Evolutionary conservation across 306 rosid genomes (phyloP).

Genomic region (Begonia masoniana): DNA sequence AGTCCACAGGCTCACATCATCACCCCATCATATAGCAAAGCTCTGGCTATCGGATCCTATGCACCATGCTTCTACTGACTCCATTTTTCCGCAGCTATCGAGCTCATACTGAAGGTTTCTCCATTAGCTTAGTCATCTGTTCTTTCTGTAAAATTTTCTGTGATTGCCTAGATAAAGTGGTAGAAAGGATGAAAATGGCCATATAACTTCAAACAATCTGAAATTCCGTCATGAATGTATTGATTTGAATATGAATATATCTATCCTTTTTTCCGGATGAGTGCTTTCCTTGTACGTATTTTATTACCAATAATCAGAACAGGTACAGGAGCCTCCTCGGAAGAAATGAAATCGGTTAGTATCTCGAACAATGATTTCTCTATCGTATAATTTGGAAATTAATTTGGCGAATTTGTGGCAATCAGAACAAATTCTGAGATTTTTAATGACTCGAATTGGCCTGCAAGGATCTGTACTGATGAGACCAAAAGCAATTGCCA

Average conservation of each 20-base stretch:
- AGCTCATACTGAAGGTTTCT: slow-evolving; percentile 17
- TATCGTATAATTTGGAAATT: slow-evolving; percentile 34
- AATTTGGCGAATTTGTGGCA: slow-evolving; percentile 67
- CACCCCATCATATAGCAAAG: slow-evolving; percentile 50
- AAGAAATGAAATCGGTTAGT: slow-evolving; percentile 58
- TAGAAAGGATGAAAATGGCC: too few relatives aligned
- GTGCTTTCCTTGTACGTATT: too few relatives aligned
- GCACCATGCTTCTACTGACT: slow-evolving; percentile 55
- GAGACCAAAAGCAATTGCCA: slow-evolving; percentile 67
- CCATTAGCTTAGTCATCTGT: slow-evolving; percentile 5
- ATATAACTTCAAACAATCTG: too few relatives aligned
- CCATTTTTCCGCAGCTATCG: slow-evolving; percentile 50
- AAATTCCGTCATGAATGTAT: too few relatives aligned
- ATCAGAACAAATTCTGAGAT: slow-evolving; percentile 68
- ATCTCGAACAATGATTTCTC: slow-evolving; percentile 58
- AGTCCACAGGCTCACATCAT: slow-evolving; percentile 73
- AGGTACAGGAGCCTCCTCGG: slow-evolving; percentile 52
- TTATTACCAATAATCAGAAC: slow-evolving; percentile 56
- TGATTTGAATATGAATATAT: too few relatives aligned
- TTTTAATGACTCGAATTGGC: slow-evolving; percentile 58
- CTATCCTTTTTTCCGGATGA: too few relatives aligned
- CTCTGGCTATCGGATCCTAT: slow-evolving; percentile 62
- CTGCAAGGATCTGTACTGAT: slow-evolving; percentile 27
- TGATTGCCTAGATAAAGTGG: neutral
- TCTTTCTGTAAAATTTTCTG: slow-evolving; percentile 8